Evolutionary conservation across 371 early-diverging fungal species (phyloP).

Genomic region (Amoeboaphelidium protococcarum): DNA sequence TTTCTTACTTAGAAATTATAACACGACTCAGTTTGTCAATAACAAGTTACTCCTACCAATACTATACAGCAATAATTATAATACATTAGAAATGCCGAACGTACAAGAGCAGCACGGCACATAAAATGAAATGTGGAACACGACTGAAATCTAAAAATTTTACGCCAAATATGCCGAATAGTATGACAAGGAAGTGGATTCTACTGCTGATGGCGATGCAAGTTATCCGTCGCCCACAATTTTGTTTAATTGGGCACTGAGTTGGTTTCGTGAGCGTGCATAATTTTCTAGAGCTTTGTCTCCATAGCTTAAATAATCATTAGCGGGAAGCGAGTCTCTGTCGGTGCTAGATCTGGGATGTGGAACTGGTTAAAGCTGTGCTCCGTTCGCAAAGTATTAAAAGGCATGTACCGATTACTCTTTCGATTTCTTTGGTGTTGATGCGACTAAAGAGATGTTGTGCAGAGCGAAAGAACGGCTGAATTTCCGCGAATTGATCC

Average conservation of each 20-base stretch:
- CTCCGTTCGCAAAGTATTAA: too few species aligned
- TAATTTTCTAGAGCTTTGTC: too few species aligned
- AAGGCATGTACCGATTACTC: background rate
- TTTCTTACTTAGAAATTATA: too few species aligned
- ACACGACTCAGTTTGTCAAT: too few species aligned
- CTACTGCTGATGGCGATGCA: background rate
- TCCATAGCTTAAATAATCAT: background rate
- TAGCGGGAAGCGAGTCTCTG: background rate
- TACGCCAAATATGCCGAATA: constrained; percentile 8
- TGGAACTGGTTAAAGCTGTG: constrained; percentile 9
- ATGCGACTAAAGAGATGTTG: background rate
- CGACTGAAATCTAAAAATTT: constrained; percentile 6
- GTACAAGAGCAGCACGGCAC: too few species aligned
- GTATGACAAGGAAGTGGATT: constrained; percentile 12
- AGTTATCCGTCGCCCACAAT: constrained; percentile 12
- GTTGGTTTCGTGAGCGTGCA: too few species aligned
- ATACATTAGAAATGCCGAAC: too few species aligned
- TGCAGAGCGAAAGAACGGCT: background rate
- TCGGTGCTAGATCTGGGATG: constrained; percentile 11
- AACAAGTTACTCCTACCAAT: too few species aligned
- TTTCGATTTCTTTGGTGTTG: background rate
- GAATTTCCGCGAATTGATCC: background rate
- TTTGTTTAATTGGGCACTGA: constrained; percentile 7
- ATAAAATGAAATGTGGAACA: constrained; percentile 4
- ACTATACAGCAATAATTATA: too few species aligned